Percentiles rank a stretch among this genome's conserved stretches.
These are phyloP conservation scores for Phytophthora macrochlamydospora DNA, from an alignment of 352 stramenopile species.

Conservation along the genomic window DNA sequence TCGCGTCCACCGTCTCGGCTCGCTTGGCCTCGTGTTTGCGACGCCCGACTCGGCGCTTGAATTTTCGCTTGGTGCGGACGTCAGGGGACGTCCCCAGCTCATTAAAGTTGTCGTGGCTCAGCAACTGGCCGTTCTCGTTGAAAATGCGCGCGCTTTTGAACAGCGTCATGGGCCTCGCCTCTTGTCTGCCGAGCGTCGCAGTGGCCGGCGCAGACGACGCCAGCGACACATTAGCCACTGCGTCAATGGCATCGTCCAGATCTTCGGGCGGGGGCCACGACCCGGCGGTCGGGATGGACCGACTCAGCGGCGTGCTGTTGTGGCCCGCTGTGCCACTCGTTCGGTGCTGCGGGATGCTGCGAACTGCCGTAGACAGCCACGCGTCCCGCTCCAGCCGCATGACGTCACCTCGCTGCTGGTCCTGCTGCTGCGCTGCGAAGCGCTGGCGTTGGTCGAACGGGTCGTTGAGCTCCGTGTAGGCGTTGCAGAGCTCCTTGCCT, in stretches of 20 bases:
- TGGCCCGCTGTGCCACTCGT: constrained; percentile 16
- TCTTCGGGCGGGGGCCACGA: constrained; percentile 62
- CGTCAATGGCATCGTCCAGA: constrained; percentile 40
- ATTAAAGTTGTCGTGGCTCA: constrained; percentile 77
- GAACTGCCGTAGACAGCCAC: constrained; percentile 34
- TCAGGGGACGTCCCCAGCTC: constrained; percentile 66
- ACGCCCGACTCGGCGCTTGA: constrained; percentile 71
- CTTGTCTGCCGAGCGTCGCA: constrained; percentile 41
- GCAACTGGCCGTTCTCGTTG: constrained; percentile 72
- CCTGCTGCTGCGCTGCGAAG: constrained; percentile 38
- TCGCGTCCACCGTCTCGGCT: constrained; percentile 26
- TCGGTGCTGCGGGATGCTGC: constrained; percentile 43
- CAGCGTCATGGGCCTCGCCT: constrained; percentile 70
- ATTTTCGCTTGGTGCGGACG: constrained; percentile 41
- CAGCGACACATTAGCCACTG: constrained; percentile 18
- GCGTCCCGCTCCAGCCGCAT: constrained; percentile 47
- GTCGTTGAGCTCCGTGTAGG: constrained; percentile 99
- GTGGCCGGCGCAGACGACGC: constrained; percentile 53
- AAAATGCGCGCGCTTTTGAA: constrained; percentile 83
- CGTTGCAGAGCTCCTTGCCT: constrained; percentile 98
- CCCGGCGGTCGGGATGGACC: constrained; percentile 50
- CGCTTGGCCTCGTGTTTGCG: constrained; percentile 61
- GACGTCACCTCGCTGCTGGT: constrained; percentile 35
- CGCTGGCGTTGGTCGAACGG: constrained; percentile 89
- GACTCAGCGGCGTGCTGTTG: constrained; percentile 34